phyloP scores from a whole-genome alignment of 352 stramenopile species.

The Globisporangium nunn region DNA sequence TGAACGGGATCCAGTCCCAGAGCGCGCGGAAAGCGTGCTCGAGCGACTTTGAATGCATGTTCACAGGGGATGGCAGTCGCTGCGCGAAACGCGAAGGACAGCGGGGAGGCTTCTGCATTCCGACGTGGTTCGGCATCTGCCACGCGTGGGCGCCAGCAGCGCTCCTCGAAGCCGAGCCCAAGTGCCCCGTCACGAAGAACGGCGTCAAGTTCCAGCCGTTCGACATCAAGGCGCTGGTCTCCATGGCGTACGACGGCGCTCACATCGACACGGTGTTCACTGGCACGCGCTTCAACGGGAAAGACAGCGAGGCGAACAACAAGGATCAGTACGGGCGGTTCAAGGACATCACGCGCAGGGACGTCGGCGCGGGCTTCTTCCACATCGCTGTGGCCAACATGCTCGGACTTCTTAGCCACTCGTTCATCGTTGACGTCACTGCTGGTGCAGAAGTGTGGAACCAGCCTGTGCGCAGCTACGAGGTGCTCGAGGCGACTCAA shows the following conservation, averaged over 20 bases:
- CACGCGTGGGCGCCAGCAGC: conserved; percentile 12
- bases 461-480: conserved; percentile 14
- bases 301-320: conserved; percentile 28
- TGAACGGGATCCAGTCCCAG: conserved; percentile 34
- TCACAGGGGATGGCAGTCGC: conserved; percentile 4
- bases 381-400: conserved; percentile 48
- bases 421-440: conserved; percentile 46
- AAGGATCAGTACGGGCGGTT: conserved; percentile 47
- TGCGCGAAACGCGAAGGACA: conserved; percentile 5
- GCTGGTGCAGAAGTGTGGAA: conserved; percentile 13
- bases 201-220: conserved; percentile 6
- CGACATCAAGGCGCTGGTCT: conserved; percentile 48
- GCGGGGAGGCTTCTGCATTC: conserved; percentile 9
- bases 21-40: conserved; percentile 20
- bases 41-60: conserved; percentile 21
- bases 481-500: conserved; percentile 4
- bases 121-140: conserved; percentile 14
- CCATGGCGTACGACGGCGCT: conserved; percentile 41
- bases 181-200: conserved; percentile 17
- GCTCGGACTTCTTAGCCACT: conserved; percentile 36
- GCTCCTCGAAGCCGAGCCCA: conserved; percentile 36
- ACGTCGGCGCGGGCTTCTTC: conserved; percentile 47
- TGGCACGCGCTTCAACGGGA: conserved; percentile 42
- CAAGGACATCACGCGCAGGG: conserved; percentile 25
- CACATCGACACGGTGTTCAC: conserved; percentile 48